A percentile compares a stretch with the other conserved stretches of the same genome.
Evolutionary conservation across 1,284 basidiomycete genomes (phyloP).

Genomic region (Omphalotus olearius): DNA sequence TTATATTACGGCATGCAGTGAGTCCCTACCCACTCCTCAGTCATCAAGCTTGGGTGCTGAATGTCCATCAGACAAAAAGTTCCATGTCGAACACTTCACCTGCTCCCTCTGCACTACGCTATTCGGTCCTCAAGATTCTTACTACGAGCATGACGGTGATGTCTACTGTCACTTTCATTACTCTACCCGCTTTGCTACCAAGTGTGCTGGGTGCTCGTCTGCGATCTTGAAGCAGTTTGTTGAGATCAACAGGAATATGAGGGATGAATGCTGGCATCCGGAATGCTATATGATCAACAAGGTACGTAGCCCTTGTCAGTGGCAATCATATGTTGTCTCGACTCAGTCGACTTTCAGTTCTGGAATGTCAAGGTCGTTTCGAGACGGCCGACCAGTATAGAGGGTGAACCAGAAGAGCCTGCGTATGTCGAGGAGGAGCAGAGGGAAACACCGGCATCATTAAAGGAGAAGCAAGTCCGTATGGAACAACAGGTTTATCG

Average conservation of each 20-base stretch:
- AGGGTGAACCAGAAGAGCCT: constrained; percentile 50
- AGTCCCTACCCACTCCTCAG: constrained; percentile 35
- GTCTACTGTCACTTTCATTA: constrained; percentile 99
- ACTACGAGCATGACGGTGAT: constrained; percentile 96
- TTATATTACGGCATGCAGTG: constrained; percentile 99
- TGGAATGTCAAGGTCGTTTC: constrained; percentile 98
- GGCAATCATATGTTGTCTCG: too few relatives aligned
- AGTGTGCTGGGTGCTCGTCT: constrained; percentile 95
- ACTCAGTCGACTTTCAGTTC: constrained; percentile 44
- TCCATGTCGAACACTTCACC: constrained; percentile 99
- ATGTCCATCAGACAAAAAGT: constrained; percentile 81
- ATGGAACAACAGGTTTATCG: constrained; percentile 99
- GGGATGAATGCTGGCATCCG: constrained; percentile 99
- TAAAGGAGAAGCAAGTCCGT: constrained; percentile 88
- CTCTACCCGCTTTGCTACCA: constrained; percentile 96
- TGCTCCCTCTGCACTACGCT: constrained; percentile 95
- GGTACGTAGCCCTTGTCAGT: constrained; percentile 37
- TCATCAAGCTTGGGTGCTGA: constrained; percentile 12
- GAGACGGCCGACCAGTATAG: constrained; percentile 60
- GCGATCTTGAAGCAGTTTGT: constrained; percentile 99
- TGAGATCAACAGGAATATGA: constrained; percentile 97
- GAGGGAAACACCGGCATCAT: constrained; percentile 74
- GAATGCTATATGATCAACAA: constrained; percentile 99
- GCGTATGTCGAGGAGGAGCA: constrained; percentile 72
- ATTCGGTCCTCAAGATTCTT: constrained; percentile 97